Percentiles rank a stretch among this genome's conserved stretches.
Evolutionary conservation across 257 asterid genomes (phyloP).

Genomic region (Euphrasia confusa): DNA sequence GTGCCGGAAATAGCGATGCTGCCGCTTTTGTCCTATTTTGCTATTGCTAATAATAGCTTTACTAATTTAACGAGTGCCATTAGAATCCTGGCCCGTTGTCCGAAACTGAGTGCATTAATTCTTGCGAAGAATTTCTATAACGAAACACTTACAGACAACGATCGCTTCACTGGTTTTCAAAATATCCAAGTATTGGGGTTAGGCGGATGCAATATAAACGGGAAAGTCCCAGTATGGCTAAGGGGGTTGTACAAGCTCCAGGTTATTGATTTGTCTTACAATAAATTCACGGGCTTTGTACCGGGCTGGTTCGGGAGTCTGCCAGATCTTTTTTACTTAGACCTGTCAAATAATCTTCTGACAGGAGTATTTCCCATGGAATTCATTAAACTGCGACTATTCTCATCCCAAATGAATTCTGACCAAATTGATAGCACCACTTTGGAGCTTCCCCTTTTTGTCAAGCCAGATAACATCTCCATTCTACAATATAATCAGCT

Average conservation of each 20-base stretch:
- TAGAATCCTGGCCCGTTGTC: conserved; percentile 58
- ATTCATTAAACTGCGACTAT: conserved; percentile 34
- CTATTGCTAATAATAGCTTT: conserved; percentile 76
- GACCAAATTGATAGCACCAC: not conserved
- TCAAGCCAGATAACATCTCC: too few species aligned
- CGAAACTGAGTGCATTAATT: conserved; percentile 57
- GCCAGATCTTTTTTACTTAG: conserved; percentile 78
- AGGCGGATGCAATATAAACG: conserved; percentile 73
- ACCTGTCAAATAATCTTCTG: conserved; percentile 60
- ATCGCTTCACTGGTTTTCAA: conserved; percentile 40
- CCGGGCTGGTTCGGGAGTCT: conserved; percentile 77
- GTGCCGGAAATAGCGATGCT: conserved; percentile 47
- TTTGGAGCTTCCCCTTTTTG: too few species aligned
- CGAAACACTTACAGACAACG: conserved; percentile 54
- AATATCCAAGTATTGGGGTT: conserved; percentile 61
- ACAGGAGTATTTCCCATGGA: conserved; percentile 65
- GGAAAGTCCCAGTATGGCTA: conserved; percentile 69
- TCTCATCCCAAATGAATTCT: not conserved
- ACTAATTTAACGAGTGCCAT: conserved; percentile 66
- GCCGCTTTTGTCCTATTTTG: conserved; percentile 70
- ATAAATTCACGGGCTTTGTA: conserved; percentile 50
- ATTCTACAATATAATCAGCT: too few species aligned
- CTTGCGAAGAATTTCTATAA: conserved; percentile 66
- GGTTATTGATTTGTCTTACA: conserved; percentile 70
- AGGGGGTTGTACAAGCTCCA: conserved; percentile 44